phyloP scores from a whole-genome alignment of 2,329 filamentous ascomycete genomes.

The Fusarium sp. region DNA sequence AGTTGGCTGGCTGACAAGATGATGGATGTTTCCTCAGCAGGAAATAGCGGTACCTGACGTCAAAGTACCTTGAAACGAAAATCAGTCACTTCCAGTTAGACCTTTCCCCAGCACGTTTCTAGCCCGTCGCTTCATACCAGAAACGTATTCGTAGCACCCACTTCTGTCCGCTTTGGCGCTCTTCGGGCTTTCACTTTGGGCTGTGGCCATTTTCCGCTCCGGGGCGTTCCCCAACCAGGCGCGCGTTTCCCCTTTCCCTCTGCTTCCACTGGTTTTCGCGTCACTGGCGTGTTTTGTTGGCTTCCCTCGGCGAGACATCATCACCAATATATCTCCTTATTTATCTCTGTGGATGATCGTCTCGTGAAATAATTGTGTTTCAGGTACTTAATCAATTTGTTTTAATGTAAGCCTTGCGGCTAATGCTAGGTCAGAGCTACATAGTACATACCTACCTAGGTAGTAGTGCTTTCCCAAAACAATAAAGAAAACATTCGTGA shows the following conservation, averaged over 20 bases:
- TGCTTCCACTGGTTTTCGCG: constrained; percentile 17
- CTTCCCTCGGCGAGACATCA: neutral
- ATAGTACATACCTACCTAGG: neutral
- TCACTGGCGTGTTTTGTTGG: constrained; percentile 12
- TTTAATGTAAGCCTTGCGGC: neutral
- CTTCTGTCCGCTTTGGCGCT: constrained; percentile 41
- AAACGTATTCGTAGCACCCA: constrained; percentile 41
- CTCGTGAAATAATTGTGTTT: neutral
- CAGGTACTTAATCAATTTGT: neutral
- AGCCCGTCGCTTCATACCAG: constrained; percentile 38
- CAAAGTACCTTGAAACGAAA: constrained; percentile 36
- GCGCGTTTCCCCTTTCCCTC: constrained; percentile 31
- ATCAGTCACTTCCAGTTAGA: constrained; percentile 32
- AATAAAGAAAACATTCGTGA: neutral
- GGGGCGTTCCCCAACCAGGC: constrained; percentile 32
- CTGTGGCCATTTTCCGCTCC: constrained; percentile 16
- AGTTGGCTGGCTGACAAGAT: constrained; percentile 22
- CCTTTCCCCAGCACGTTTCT: constrained; percentile 35
- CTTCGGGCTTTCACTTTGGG: constrained; percentile 36
- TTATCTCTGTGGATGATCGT: neutral
- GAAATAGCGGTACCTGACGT: constrained; percentile 19
- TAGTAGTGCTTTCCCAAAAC: neutral
- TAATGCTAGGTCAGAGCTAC: neutral
- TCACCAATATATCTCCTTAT: constrained; percentile 8
- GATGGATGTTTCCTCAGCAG: constrained; percentile 23